Base-by-base conservation (phyloP, 2,329 filamentous ascomycete species). In the Calonectria hongkongensis region DNA sequence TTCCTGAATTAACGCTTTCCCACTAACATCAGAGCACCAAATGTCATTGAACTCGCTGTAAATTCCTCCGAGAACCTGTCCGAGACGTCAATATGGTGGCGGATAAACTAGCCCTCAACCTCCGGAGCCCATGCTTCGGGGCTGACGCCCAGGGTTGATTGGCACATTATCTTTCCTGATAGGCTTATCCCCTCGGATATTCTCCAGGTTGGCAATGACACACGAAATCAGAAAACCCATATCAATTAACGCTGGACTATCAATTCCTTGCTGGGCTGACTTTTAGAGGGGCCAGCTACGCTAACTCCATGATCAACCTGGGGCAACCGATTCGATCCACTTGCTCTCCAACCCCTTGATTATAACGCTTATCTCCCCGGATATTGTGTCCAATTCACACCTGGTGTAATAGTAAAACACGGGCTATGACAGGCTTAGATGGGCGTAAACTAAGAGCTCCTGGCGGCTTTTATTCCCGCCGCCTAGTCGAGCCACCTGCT, bases 221-320 rank as follows among this genome's bases (percentile, higher is more conserved):
- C 47, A 60, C 27, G 33, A 60, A 60, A 60, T 60, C 54, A 60
- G 9, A 28, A 60, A 60, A 18, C 21, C 18, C 33, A 41, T 60
- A 41, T 60, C 54, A 41, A 41, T 60, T 60, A 48, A 73, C 72
- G 66, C 75, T 70, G 60, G 58, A 58, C 75, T 70, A 73, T 69
- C 69, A 68, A 48, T 43, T 47, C 54, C 12, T 28, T 41, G 50
- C 68, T 50, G 54, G 64, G 64, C 13, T 13, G 54, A 60, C 27
- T 41, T 41, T 3, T 33, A 25, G 25, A 16, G 1, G 33, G 5
- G 5, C 7, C n/a, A 58, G 36, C 33, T 39, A 18, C 33, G 54
- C 54, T 41, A 60, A 27, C 54, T 60, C 21, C 54, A 60, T 9
- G 54, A 60, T 60, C 25, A 48, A 13, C 45, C 45, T 48, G n/a